Evolutionary conservation across 2,329 filamentous ascomycete genomes (phyloP).

Genomic region (Aspergillus uvarum): DNA sequence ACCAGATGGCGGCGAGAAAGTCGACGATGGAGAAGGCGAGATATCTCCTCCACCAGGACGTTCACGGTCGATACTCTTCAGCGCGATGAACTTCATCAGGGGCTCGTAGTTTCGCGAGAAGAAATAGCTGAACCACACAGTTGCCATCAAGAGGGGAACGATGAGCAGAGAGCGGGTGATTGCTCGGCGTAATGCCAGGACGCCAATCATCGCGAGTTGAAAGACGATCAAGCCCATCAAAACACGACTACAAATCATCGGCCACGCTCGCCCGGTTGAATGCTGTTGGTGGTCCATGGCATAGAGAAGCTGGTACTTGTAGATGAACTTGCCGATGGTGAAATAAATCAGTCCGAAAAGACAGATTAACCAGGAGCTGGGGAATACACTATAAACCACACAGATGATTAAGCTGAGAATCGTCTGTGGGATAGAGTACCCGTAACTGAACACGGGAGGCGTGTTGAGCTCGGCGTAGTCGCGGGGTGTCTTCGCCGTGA

Average conservation of each 20-base stretch:
- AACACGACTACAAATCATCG: slow-evolving; percentile 91
- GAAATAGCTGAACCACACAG: slow-evolving; percentile 85
- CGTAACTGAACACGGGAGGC: slow-evolving; percentile 89
- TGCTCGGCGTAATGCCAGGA: slow-evolving; percentile 72
- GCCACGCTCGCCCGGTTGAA: slow-evolving; percentile 83
- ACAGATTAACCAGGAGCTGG: slow-evolving; percentile 75
- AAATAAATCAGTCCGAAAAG: slow-evolving; percentile 70
- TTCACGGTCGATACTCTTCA: slow-evolving; percentile 74
- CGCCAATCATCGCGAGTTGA: slow-evolving; percentile 85
- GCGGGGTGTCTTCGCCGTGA: slow-evolving; percentile 81
- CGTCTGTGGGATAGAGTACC: slow-evolving; percentile 90
- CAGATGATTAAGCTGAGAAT: slow-evolving; percentile 94
- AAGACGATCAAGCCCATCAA: slow-evolving; percentile 85
- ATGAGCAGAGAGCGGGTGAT: slow-evolving; percentile 72
- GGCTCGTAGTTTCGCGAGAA: slow-evolving; percentile 81
- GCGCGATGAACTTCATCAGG: slow-evolving; percentile 85
- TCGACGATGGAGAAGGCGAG: slow-evolving; percentile 39
- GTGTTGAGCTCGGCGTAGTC: slow-evolving; percentile 80
- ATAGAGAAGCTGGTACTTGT: slow-evolving; percentile 84
- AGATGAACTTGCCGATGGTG: slow-evolving; percentile 46
- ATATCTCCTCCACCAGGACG: slow-evolving; percentile 48
- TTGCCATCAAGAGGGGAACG: slow-evolving; percentile 72
- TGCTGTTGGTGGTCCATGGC: slow-evolving; percentile 85
- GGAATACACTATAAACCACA: slow-evolving; percentile 87
- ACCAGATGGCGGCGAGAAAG: slow-evolving; percentile 42